Evolutionary conservation across 2,329 filamentous ascomycete species (phyloP).

Genomic region (Fusarium dimerum): DNA sequence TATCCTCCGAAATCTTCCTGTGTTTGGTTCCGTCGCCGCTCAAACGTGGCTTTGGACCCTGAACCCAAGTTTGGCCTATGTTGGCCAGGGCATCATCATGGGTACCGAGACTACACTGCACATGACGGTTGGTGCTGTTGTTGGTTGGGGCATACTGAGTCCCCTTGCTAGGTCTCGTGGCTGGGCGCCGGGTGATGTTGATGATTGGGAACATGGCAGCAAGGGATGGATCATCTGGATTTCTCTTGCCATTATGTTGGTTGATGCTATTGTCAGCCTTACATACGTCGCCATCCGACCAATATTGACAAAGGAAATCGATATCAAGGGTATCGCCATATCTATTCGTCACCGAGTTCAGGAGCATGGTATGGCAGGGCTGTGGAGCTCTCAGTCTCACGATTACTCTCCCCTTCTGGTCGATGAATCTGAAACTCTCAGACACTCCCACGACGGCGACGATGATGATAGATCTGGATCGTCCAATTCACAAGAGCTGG

Average conservation of each 20-base stretch:
- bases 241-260: slow-evolving; percentile 93
- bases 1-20: slow-evolving; percentile 77
- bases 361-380: slow-evolving; percentile 20
- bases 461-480: slow-evolving; percentile 4
- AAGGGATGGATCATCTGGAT: slow-evolving; percentile 99
- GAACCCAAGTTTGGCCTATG: slow-evolving; percentile 95
- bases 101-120: slow-evolving; percentile 91
- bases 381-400: slow-evolving; percentile 19
- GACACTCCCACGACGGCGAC: slow-evolving; percentile 7
- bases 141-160: slow-evolving; percentile 90
- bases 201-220: slow-evolving; percentile 88
- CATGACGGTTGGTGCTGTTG: slow-evolving; percentile 85
- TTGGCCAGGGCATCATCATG: slow-evolving; percentile 99
- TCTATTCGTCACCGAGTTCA: slow-evolving; percentile 14
- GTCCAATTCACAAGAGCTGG: slow-evolving; percentile 45
- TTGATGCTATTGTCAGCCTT: slow-evolving; percentile 86
- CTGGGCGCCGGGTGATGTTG: slow-evolving; percentile 86
- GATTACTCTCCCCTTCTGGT: slow-evolving; percentile 26
- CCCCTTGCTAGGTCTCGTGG: slow-evolving; percentile 81
- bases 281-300: slow-evolving; percentile 74
- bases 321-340: not conserved
- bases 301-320: slow-evolving; percentile 33
- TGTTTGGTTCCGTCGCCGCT: slow-evolving; percentile 77
- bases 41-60: slow-evolving; percentile 90
- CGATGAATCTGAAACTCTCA: slow-evolving; percentile 6